These are phyloP conservation scores for Aspergillus texensis DNA, from an alignment of 2,329 filamentous ascomycete genomes.

Conservation along the genomic window DNA sequence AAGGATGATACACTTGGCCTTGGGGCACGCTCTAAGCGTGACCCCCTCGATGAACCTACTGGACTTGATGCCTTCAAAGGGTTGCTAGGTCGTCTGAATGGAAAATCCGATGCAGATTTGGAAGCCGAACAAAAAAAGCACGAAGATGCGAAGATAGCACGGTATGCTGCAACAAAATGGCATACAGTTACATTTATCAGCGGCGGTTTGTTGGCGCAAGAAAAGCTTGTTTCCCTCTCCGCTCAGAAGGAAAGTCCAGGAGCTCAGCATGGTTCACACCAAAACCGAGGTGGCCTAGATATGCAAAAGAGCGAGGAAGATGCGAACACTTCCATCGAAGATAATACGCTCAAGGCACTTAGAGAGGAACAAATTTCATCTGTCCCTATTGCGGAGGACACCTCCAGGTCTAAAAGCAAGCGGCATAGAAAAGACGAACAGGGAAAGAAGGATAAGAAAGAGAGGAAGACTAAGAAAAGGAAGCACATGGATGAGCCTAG, in stretches of 20 bases:
- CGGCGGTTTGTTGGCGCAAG: constrained; percentile 72
- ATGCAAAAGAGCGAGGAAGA: background rate
- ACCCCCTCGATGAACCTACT: constrained; percentile 69
- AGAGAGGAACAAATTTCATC: background rate
- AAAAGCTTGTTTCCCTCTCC: constrained; percentile 51
- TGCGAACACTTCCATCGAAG: background rate
- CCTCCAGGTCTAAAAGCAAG: background rate
- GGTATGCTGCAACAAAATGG: constrained; percentile 75
- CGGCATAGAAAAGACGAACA: constrained; percentile 17
- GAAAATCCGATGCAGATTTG: constrained; percentile 74
- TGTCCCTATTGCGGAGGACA: background rate
- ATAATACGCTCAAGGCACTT: background rate
- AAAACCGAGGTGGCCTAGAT: background rate
- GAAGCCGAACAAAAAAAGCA: constrained; percentile 69
- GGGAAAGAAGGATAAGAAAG: constrained; percentile 22
- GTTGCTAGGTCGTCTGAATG: constrained; percentile 84
- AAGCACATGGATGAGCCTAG: constrained; percentile 34
- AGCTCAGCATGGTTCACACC: background rate
- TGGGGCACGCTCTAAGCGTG: constrained; percentile 75
- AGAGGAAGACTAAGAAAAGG: constrained; percentile 39
- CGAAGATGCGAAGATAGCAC: constrained; percentile 70
- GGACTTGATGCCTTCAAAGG: constrained; percentile 86
- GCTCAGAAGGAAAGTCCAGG: constrained; percentile 17
- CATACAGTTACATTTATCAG: constrained; percentile 83
- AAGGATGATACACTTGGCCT: constrained; percentile 92